Conservation (phyloP, 2,329 filamentous ascomycete species). For the Elsinoe arachidis region DNA sequence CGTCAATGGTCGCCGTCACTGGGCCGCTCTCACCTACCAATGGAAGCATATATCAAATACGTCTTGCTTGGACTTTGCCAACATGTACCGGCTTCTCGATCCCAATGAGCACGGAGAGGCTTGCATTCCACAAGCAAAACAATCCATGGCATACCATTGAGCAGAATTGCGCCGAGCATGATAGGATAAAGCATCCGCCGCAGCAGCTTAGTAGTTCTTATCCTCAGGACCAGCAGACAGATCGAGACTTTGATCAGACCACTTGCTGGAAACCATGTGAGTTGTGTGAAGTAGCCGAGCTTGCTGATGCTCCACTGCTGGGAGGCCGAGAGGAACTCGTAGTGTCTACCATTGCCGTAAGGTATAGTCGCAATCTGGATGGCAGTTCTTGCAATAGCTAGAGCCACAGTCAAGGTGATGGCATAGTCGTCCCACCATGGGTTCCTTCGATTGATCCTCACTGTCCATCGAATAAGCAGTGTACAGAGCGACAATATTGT, state of each 20-base stretch:
- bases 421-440: slow-evolving; percentile 34
- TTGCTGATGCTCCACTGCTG: slow-evolving; percentile 33
- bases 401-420: slow-evolving; percentile 24
- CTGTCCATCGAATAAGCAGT: slow-evolving; percentile 8
- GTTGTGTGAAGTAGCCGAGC: slow-evolving; percentile 31
- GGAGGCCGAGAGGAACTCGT: slow-evolving; percentile 26
- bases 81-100: slow-evolving; percentile 18
- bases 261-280: slow-evolving; percentile 34
- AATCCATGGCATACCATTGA: slow-evolving; percentile 19
- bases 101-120: slow-evolving; percentile 22
- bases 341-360: slow-evolving; percentile 34
- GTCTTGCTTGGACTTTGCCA: slow-evolving; percentile 22
- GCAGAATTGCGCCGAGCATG: slow-evolving; percentile 19
- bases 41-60: slow-evolving; percentile 24
- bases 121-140: slow-evolving; percentile 22
- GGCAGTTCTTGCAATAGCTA: slow-evolving; percentile 27
- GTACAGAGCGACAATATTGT: slow-evolving; percentile 12
- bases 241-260: slow-evolving; percentile 37
- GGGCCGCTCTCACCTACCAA: slow-evolving; percentile 17
- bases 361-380: slow-evolving; percentile 29
- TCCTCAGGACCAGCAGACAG: slow-evolving; percentile 34
- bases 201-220: slow-evolving; percentile 30
- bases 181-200: slow-evolving; percentile 25
- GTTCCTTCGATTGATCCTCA: neutral
- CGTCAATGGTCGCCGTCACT: neutral